Percentiles rank a stretch among this genome's conserved stretches.
phyloP scores from a whole-genome alignment of 1,284 basidiomycete species.

The Pseudozyma sp. region DNA sequence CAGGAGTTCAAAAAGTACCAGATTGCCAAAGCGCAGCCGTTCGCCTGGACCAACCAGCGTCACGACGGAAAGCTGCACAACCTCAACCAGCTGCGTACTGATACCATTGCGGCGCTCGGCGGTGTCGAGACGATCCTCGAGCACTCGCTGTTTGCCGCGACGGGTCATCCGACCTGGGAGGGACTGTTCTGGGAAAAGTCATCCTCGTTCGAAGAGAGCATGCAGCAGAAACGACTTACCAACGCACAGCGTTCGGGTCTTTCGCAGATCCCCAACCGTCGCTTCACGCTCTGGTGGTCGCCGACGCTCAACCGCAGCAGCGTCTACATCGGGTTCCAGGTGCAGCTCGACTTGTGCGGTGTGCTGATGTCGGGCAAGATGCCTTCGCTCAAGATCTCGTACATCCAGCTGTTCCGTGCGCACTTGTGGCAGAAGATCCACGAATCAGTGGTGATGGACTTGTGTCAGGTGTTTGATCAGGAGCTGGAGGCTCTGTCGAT shows the following conservation, averaged over 20 bases:
- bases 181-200: slow-evolving; percentile 74
- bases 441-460: slow-evolving; percentile 92
- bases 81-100: slow-evolving; percentile 96
- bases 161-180: slow-evolving; percentile 77
- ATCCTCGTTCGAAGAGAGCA: slow-evolving; percentile 93
- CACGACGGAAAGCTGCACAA: slow-evolving; percentile 99
- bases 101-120: slow-evolving; percentile 97
- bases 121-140: slow-evolving; percentile 97
- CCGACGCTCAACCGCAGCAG: slow-evolving; percentile 95
- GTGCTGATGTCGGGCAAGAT: slow-evolving; percentile 92
- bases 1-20: slow-evolving; percentile 99
- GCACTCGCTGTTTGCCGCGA: slow-evolving; percentile 97
- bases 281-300: slow-evolving; percentile 99
- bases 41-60: slow-evolving; percentile 98
- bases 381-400: slow-evolving; percentile 80
- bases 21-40: slow-evolving; percentile 84
- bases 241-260: slow-evolving; percentile 96
- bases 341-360: slow-evolving; percentile 95
- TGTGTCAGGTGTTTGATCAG: slow-evolving; percentile 96
- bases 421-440: slow-evolving; percentile 91
- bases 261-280: slow-evolving; percentile 98
- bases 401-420: slow-evolving; percentile 99
- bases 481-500: slow-evolving; percentile 98
- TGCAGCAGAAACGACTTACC: slow-evolving; percentile 81
- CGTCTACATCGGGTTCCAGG: slow-evolving; percentile 99